Evolutionary conservation across 495 filamentous ascomycete genomes (phyloP).

Genomic region (Delitschia confertaspora): DNA sequence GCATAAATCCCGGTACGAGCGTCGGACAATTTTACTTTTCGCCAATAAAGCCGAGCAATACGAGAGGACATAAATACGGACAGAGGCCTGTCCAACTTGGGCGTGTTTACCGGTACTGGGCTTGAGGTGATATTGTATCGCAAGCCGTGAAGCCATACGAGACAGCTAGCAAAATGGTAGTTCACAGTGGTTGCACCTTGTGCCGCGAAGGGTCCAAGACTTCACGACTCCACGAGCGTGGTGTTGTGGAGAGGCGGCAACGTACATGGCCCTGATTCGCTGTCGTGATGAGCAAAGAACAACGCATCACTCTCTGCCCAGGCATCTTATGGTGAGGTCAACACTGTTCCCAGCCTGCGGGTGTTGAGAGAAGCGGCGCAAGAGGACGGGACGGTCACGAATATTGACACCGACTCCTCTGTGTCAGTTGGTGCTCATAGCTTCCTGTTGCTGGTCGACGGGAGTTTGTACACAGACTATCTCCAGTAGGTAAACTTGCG

Average conservation of each 20-base stretch:
- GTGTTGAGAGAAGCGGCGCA: conserved; percentile 3
- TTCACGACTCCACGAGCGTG: background rate
- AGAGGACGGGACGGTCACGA: too few relatives aligned
- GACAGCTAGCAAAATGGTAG: background rate
- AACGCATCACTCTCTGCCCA: conserved; percentile 20
- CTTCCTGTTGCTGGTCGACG: background rate
- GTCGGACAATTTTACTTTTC: too few relatives aligned
- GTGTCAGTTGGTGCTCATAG: background rate
- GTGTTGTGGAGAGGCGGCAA: too few relatives aligned
- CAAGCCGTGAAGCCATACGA: background rate
- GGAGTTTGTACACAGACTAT: background rate
- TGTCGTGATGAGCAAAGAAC: conserved; percentile 15
- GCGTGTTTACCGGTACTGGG: background rate
- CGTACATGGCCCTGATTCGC: conserved; percentile 17
- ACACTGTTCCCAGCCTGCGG: background rate
- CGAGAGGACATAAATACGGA: too few relatives aligned
- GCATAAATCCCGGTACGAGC: too few relatives aligned
- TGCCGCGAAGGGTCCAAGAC: background rate
- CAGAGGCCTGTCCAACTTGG: background rate
- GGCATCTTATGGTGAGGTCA: conserved; percentile 3
- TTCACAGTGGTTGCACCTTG: background rate
- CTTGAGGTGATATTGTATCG: background rate
- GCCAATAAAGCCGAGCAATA: too few relatives aligned
- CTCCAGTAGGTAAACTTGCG: background rate
- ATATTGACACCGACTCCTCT: background rate